These are phyloP conservation scores for Avena atlantica DNA, from an alignment of 176 grass and related monocot genomes.

Conservation along the genomic window DNA sequence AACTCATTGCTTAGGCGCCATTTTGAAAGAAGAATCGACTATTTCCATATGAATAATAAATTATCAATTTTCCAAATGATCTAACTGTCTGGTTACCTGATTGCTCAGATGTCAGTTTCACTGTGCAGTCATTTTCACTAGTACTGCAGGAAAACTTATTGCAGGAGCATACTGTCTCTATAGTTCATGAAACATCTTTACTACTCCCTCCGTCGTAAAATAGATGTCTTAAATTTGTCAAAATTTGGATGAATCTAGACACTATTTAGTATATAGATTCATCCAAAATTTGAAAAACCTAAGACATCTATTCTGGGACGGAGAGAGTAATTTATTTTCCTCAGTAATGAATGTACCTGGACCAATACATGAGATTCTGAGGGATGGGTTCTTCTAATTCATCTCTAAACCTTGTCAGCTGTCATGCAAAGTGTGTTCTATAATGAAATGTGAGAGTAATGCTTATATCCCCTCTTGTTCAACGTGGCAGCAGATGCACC, in stretches of 20 bases:
- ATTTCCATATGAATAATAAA: neutral
- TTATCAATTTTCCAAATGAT: neutral
- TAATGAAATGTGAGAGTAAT: neutral
- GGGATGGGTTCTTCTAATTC: neutral
- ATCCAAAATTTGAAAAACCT: too few relatives aligned
- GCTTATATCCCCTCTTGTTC: neutral
- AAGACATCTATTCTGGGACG: too few relatives aligned
- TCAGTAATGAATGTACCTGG: neutral
- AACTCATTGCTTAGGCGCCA: neutral
- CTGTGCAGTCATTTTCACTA: neutral
- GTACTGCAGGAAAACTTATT: neutral
- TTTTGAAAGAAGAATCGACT: neutral
- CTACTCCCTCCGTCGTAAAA: too few relatives aligned
- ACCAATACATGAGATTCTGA: neutral
- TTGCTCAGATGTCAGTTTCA: neutral
- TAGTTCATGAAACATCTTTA: neutral
- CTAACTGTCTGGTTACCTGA: neutral
- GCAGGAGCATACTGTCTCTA: neutral
- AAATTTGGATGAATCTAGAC: too few relatives aligned
- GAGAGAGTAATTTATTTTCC: neutral
- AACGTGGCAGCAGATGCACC: neutral
- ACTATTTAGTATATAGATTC: too few relatives aligned
- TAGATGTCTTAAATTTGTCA: too few relatives aligned
- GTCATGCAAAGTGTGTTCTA: neutral
- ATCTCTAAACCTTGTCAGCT: neutral